These are phyloP conservation scores for Dujonia santamariae DNA, from an alignment of 1,139 yeast genomes.

Conservation along the genomic window DNA sequence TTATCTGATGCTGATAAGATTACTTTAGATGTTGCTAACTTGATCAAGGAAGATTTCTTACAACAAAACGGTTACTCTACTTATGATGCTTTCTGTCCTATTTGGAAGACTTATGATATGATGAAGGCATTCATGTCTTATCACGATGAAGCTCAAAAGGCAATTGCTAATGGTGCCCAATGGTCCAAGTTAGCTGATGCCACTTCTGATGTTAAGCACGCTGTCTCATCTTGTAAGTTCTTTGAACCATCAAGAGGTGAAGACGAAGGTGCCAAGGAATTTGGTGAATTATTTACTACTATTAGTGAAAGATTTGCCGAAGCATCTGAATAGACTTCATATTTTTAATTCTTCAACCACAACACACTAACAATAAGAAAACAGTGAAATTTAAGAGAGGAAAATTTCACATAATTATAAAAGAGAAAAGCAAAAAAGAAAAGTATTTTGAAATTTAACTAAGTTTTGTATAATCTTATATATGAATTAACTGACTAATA, in stretches of 20 bases:
- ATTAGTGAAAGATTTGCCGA: slow-evolving; percentile 93
- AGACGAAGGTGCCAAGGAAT: slow-evolving; percentile 69
- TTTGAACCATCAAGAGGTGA: slow-evolving; percentile 94
- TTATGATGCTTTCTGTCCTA: slow-evolving; percentile 98
- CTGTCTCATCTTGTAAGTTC: slow-evolving; percentile 92
- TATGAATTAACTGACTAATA: too few species aligned
- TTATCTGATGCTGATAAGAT: slow-evolving; percentile 95
- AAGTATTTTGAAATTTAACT: too few species aligned
- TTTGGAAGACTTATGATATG: slow-evolving; percentile 98
- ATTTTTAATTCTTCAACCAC: too few species aligned
- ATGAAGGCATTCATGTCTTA: slow-evolving; percentile 91
- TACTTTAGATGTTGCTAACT: slow-evolving; percentile 85
- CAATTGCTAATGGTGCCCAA: slow-evolving; percentile 87
- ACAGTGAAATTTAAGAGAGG: too few species aligned
- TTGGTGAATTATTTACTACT: slow-evolving; percentile 67
- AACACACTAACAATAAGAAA: too few species aligned
- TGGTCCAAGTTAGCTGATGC: slow-evolving; percentile 92
- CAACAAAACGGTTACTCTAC: slow-evolving; percentile 99
- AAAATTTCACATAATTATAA: too few species aligned
- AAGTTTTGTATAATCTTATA: too few species aligned
- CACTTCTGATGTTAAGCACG: slow-evolving; percentile 86
- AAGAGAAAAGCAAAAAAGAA: slow-evolving; percentile 6
- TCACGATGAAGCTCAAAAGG: slow-evolving; percentile 97
- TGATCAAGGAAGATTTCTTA: slow-evolving; percentile 95
- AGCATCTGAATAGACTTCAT: slow-evolving; percentile 85